These are phyloP conservation scores for Gyrodon lividus DNA, from an alignment of 768 basidiomycete species.

Conservation along the genomic window DNA sequence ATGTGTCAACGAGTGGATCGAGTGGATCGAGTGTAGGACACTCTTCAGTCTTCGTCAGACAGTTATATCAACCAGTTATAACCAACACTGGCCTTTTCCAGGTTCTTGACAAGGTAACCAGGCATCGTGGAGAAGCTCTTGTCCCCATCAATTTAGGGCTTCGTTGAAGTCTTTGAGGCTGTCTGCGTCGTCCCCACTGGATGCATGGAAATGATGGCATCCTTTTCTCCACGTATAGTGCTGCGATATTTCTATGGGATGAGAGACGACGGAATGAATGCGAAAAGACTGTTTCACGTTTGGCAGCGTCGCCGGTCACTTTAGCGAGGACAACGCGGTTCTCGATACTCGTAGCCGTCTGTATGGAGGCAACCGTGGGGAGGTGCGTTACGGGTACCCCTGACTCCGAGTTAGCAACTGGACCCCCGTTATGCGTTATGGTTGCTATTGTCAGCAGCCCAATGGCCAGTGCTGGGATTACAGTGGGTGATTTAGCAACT, in stretches of 20 bases:
- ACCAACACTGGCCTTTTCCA: conserved; percentile 31
- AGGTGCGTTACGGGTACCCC: too few species aligned
- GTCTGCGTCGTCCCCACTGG: conserved; percentile 7
- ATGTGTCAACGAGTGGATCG: conserved; percentile 47
- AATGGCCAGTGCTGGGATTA: too few species aligned
- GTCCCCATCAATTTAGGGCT: conserved; percentile 46
- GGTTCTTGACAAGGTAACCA: conserved; percentile 47
- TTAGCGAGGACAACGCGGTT: background rate
- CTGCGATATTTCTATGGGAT: conserved; percentile 42
- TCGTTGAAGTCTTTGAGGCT: conserved; percentile 32
- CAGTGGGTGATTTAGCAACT: too few species aligned
- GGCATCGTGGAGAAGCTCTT: conserved; percentile 40
- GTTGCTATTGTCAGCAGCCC: too few species aligned
- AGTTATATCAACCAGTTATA: too few species aligned
- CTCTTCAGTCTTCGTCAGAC: conserved; percentile 6
- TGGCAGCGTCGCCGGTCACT: conserved; percentile 28
- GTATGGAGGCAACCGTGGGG: too few species aligned
- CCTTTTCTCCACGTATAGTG: conserved; percentile 41
- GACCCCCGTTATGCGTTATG: too few species aligned
- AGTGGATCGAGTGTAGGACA: conserved; percentile 42
- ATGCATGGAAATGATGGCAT: background rate
- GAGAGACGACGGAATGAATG: conserved; percentile 46
- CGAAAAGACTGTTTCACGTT: conserved; percentile 39
- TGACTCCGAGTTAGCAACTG: too few species aligned
- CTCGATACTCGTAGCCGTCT: background rate